Conservation (phyloP, 2,329 filamentous ascomycete species). For the Aspergillus tubingensis region DNA sequence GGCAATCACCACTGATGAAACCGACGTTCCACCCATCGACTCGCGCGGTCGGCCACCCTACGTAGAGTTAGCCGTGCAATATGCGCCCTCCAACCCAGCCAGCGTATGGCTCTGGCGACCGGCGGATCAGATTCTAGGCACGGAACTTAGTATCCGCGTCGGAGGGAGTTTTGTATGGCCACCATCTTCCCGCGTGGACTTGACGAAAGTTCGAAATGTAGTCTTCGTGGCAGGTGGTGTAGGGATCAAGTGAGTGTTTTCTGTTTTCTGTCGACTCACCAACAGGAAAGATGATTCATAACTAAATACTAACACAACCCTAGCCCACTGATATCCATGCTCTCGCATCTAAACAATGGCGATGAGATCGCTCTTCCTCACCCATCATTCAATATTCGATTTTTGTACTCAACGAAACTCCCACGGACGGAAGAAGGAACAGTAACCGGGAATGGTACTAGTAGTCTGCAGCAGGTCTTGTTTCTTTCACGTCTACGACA, state of each 20-base stretch:
- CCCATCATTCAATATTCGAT: conserved; percentile 49
- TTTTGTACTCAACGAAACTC: conserved; percentile 65
- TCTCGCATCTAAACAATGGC: conserved; percentile 56
- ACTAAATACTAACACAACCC: background rate
- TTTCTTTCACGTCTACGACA: conserved; percentile 51
- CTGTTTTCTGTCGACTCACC: too few relatives aligned
- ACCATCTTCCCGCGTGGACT: conserved; percentile 47
- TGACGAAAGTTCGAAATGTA: conserved; percentile 55
- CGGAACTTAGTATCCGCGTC: conserved; percentile 66
- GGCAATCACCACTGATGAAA: conserved; percentile 22
- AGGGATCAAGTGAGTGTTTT: conserved; percentile 65
- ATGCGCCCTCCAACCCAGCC: conserved; percentile 68
- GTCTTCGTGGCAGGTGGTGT: conserved; percentile 81
- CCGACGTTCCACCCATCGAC: conserved; percentile 23
- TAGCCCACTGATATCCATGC: conserved; percentile 72
- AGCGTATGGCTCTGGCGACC: conserved; percentile 75
- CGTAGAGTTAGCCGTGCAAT: conserved; percentile 77
- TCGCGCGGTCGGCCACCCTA: conserved; percentile 48
- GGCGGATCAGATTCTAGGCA: conserved; percentile 57
- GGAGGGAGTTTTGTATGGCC: conserved; percentile 84
- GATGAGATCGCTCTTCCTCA: conserved; percentile 40
- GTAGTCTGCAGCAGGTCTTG: conserved; percentile 41
- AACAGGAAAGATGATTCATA: background rate
- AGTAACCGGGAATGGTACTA: conserved; percentile 7
- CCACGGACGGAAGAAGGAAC: conserved; percentile 14